Evolutionary conservation across 805 yeast species (phyloP), one percentile per base, ranked within the genome.

Genomic region (Lipomyces sp.): DNA sequence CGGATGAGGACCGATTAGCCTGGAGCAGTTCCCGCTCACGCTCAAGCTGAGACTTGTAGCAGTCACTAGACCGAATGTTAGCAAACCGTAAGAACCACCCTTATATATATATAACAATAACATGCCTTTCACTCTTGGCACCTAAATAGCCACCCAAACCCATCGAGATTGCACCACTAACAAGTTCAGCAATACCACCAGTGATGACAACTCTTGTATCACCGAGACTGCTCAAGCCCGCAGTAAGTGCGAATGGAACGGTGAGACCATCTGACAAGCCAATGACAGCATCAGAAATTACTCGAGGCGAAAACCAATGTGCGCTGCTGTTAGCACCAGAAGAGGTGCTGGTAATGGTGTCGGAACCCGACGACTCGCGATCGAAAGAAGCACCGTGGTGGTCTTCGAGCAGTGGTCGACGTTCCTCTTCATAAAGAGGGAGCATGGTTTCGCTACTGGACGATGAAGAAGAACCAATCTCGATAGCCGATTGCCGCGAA

Each of bases 221-320:
- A 62, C 99, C 99, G 62, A 94, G 83, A 0, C 96, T 88, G 0
- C 97, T 89, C 64, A 94, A 83, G 59, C 98, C 99, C 0, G 99
- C 98, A 1, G 98, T 95, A 72, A 95, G 84, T 1, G 99, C 99
- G 82, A 94, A 94, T n/a, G 99, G 99, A 53, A 94, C 99, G 0
- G 98, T 94, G 71, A 94, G 84, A 3, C 99, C 99, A 77, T 94
- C 99, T 45, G 95, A 88, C 60, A 94, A 84, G 4, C 99, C 99
- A 75, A 94, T 94, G 72, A 94, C 92, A 64, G 90, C 83, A 77
- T 94, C 98, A 57, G 95, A 88, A 89, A 94, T 90, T 33, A 93
- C 93, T 77, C 99, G 86, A 8, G 99, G 99, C 13, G 70, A 67
- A 57, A 67, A 55, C 69, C 69, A 67, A 30, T 57, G 62, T n/a